These are phyloP conservation scores for Pugionium cornutum DNA, from an alignment of 345 rosid species.

Conservation along the genomic window DNA sequence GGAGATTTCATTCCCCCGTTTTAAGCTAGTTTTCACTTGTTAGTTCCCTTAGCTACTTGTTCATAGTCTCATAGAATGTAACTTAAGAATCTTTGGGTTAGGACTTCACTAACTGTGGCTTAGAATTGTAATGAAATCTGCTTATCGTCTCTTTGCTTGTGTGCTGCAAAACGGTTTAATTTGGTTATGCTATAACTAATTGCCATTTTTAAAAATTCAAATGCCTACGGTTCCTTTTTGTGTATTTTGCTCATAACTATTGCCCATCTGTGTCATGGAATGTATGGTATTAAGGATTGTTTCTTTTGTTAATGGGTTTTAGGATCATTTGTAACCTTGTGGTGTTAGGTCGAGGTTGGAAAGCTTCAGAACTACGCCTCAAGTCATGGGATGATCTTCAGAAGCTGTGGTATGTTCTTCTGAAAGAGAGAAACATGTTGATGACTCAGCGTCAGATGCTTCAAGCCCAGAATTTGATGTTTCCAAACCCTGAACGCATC, in stretches of 20 bases:
- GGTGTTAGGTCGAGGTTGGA: conserved; percentile 88
- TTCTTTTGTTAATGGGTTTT: conserved; percentile 12
- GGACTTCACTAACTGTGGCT: background rate
- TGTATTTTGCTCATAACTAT: too few species aligned
- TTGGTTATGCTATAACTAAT: background rate
- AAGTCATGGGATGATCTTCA: conserved; percentile 95
- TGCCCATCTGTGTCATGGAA: background rate
- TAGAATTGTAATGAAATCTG: background rate
- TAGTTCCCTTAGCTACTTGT: too few species aligned
- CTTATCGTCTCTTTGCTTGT: background rate
- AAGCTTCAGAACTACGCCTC: conserved; percentile 85
- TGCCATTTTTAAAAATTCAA: too few species aligned
- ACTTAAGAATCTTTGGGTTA: too few species aligned
- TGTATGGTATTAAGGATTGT: background rate
- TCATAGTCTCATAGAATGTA: too few species aligned
- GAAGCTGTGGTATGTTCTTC: conserved; percentile 84
- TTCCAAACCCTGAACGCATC: conserved; percentile 94
- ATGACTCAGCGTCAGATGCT: conserved; percentile 98
- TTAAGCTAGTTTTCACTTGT: too few species aligned
- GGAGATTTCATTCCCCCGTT: too few species aligned
- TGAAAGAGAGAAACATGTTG: conserved; percentile 96
- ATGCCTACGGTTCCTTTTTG: background rate
- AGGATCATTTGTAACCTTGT: background rate
- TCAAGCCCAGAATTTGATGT: conserved; percentile 76
- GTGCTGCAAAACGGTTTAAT: background rate